These are phyloP conservation scores for Thielaviopsis cerberus DNA, from an alignment of 2,329 filamentous ascomycete species.

Conservation along the genomic window DNA sequence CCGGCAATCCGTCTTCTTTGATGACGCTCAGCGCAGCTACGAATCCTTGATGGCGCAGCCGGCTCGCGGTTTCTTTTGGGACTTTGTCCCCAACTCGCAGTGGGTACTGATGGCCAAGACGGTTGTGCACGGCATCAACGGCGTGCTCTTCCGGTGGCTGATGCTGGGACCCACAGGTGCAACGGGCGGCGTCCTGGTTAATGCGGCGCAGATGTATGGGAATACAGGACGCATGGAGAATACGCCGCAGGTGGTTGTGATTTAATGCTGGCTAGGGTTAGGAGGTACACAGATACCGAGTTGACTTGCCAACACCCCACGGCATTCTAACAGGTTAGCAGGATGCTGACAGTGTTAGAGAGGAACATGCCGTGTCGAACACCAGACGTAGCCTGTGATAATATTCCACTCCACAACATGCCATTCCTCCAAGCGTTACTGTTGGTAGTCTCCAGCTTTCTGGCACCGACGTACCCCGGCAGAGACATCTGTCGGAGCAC, in stretches of 20 bases:
- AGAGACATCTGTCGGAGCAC: slow-evolving; percentile 47
- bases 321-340: slow-evolving; percentile 18
- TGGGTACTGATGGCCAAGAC: slow-evolving; percentile 31
- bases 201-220: slow-evolving; percentile 37
- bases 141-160: slow-evolving; percentile 36
- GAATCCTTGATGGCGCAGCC: slow-evolving; percentile 40
- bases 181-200: slow-evolving; percentile 34
- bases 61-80: slow-evolving; percentile 24
- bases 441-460: slow-evolving; percentile 47
- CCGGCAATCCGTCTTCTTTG: slow-evolving; percentile 57
- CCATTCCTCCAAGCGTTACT: slow-evolving; percentile 45
- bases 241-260: slow-evolving; percentile 19
- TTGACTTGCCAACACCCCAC: slow-evolving; percentile 32
- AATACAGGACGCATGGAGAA: slow-evolving; percentile 31
- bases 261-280: neutral
- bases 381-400: slow-evolving; percentile 56
- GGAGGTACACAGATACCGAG: slow-evolving; percentile 31
- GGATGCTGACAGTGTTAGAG: too few species aligned
- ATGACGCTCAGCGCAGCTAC: slow-evolving; percentile 52
- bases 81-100: slow-evolving; percentile 25
- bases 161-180: slow-evolving; percentile 34
- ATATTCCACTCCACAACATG: slow-evolving; percentile 45
- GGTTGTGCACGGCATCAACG: slow-evolving; percentile 26
- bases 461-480: slow-evolving; percentile 41
- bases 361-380: slow-evolving; percentile 39